Evolutionary conservation across 768 basidiomycete genomes (phyloP), one percentile per base, ranked within the genome.

Genomic region (Leccinum ochraceum): DNA sequence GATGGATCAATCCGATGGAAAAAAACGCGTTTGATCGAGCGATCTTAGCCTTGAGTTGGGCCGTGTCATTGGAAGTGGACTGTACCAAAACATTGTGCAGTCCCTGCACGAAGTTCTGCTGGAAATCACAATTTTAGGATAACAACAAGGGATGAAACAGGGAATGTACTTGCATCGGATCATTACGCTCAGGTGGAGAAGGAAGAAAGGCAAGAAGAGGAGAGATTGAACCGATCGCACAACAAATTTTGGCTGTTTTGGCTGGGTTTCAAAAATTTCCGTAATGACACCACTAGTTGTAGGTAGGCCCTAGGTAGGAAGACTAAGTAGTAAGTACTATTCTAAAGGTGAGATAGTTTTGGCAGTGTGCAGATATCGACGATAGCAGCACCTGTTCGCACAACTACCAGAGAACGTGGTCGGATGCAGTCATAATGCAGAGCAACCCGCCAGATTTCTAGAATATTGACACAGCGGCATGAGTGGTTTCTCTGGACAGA

Each of bases 21-120:
- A 67, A 68, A 60, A 58, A 71, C 67, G 66, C 66, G 68, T 69
- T 42, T 22, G 69, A 70, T 75, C 61, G 48, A 44, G 28, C 53
- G 63, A 60, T 76, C 92, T 76, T 77, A 96, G 88, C 84, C 80
- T 97, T 96, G 74, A 98, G 85, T 70, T 87, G 82, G 62, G 82
- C 80, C 48, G 95, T 98, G 78, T 99, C 94, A 68, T 92, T 92
- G 42, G 73, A 66, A 30, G 89, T 87, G 24, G 90, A 90, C 74
- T 93, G 92, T 61, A 89, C 78, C 56, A 99, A 88, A 61, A 97
- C 85, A 76, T 83, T 81, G 78, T 96, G 92, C 64, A 98, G 78
- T 66, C 83, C 83, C 76, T 94, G 88, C 67, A 92, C 83, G 74
- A 86, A 95, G 75, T 75, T 81, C 36, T 86, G 82, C 89, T 92